Conservation (phyloP, 1,284 basidiomycete species). For the Ustilago nuda region DNA sequence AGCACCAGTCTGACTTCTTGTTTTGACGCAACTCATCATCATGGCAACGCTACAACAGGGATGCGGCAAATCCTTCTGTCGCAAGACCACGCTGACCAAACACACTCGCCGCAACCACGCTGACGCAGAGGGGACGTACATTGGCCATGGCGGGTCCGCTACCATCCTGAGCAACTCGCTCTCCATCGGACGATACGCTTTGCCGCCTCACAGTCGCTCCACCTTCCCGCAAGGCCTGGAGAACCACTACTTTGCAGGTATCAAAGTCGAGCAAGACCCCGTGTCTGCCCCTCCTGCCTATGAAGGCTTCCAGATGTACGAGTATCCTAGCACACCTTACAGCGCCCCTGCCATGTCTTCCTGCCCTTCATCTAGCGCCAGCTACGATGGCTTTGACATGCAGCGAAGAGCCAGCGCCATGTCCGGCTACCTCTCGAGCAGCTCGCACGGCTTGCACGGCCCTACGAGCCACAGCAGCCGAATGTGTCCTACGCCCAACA, state of each 20-base stretch:
- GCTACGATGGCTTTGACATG: slow-evolving; percentile 24
- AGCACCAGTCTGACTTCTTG: not conserved
- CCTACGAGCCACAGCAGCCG: slow-evolving; percentile 25
- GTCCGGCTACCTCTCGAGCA: slow-evolving; percentile 31
- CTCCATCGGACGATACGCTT: slow-evolving; percentile 26
- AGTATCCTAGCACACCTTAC: slow-evolving; percentile 29
- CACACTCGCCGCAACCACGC: slow-evolving; percentile 69
- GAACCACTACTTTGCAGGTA: slow-evolving; percentile 30
- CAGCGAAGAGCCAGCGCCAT: slow-evolving; percentile 28
- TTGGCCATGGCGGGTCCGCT: slow-evolving; percentile 19
- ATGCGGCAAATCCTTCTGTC: slow-evolving; percentile 65
- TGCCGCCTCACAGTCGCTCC: slow-evolving; percentile 39
- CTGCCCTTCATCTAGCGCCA: slow-evolving; percentile 30
- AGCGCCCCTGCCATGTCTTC: slow-evolving; percentile 38
- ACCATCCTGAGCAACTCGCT: slow-evolving; percentile 50
- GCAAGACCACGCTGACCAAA: slow-evolving; percentile 71
- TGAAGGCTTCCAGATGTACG: slow-evolving; percentile 27
- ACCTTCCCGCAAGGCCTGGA: slow-evolving; percentile 44
- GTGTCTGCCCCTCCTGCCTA: not conserved
- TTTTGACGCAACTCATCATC: not conserved
- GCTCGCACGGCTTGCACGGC: slow-evolving; percentile 26
- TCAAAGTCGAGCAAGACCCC: slow-evolving; percentile 25
- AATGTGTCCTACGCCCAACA: slow-evolving; percentile 25
- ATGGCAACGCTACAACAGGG: slow-evolving; percentile 1
- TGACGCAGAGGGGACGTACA: slow-evolving; percentile 32